phyloP scores from a whole-genome alignment of 129 eudicot species.

The Dittrichia graveolens region DNA sequence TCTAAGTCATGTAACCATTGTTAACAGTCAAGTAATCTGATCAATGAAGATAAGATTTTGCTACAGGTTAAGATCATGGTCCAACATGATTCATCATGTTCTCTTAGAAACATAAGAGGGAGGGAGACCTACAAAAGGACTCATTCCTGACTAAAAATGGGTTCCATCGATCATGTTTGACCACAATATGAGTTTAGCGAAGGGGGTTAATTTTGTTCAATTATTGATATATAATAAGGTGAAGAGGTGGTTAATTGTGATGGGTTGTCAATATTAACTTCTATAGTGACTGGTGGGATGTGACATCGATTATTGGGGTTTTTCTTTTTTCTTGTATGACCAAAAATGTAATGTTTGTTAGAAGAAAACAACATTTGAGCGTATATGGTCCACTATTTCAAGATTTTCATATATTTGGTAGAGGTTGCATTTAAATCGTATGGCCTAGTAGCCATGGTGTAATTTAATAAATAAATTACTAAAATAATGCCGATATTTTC shows the following conservation, averaged over 20 bases:
- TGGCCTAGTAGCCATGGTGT: background rate
- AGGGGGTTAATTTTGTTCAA: background rate
- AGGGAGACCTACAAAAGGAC: too few species aligned
- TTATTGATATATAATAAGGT: background rate
- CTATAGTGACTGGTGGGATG: background rate
- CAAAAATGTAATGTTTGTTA: background rate
- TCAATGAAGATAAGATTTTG: too few species aligned
- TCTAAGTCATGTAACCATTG: too few species aligned
- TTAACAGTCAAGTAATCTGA: too few species aligned
- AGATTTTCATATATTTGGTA: background rate
- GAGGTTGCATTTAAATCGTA: background rate
- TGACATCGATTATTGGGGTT: slow-evolving; percentile 14
- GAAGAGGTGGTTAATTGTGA: background rate
- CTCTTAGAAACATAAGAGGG: too few species aligned
- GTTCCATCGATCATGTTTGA: too few species aligned
- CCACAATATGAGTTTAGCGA: too few species aligned
- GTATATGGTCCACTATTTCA: background rate
- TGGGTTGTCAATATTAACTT: slow-evolving; percentile 1
- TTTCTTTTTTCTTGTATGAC: background rate
- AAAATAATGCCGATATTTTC: too few species aligned
- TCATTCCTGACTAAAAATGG: too few species aligned
- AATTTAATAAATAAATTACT: too few species aligned
- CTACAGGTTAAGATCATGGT: too few species aligned
- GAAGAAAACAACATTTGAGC: slow-evolving; percentile 15
- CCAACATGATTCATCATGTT: too few species aligned